phyloP scores from a whole-genome alignment of 305 asterid species.

The Fraxinus sp. region DNA sequence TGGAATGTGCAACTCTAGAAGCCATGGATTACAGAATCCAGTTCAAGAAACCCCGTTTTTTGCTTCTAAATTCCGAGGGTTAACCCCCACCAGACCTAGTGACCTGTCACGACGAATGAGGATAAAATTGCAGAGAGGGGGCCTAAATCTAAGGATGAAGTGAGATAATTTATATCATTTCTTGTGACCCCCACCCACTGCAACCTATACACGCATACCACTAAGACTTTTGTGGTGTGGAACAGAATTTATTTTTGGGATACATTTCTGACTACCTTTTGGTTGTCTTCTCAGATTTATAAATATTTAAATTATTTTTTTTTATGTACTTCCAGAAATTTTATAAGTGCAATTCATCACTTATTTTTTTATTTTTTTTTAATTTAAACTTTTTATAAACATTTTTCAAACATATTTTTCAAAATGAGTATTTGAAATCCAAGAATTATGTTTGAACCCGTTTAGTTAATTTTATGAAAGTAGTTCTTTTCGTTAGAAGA shows the following conservation, averaged over 20 bases:
- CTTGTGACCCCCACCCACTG: background rate
- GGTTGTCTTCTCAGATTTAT: background rate
- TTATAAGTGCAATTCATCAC: too few species aligned
- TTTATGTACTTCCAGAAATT: background rate
- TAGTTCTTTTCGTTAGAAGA: too few species aligned
- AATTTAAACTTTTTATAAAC: too few species aligned
- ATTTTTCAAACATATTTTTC: background rate
- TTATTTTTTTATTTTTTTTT: too few species aligned
- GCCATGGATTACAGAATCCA: conserved; percentile 45
- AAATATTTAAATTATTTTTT: too few species aligned
- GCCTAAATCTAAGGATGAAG: conserved; percentile 20
- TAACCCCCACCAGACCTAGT: conserved; percentile 17
- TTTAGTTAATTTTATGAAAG: background rate
- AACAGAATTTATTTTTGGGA: conserved; percentile 14
- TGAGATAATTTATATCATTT: conserved; percentile 6
- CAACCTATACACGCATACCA: background rate
- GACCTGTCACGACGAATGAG: too few species aligned
- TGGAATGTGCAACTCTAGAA: conserved; percentile 55
- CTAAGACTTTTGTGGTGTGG: conserved; percentile 13
- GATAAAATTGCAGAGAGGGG: conserved; percentile 34
- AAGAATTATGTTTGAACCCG: too few species aligned
- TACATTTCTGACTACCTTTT: background rate
- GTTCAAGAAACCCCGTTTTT: conserved; percentile 18
- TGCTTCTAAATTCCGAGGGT: background rate
- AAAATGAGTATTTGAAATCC: too few species aligned